A percentile compares a stretch with the other conserved stretches of the same genome.
phyloP scores from a whole-genome alignment of 352 stramenopile genomes.

The Phytopythium boreale region DNA sequence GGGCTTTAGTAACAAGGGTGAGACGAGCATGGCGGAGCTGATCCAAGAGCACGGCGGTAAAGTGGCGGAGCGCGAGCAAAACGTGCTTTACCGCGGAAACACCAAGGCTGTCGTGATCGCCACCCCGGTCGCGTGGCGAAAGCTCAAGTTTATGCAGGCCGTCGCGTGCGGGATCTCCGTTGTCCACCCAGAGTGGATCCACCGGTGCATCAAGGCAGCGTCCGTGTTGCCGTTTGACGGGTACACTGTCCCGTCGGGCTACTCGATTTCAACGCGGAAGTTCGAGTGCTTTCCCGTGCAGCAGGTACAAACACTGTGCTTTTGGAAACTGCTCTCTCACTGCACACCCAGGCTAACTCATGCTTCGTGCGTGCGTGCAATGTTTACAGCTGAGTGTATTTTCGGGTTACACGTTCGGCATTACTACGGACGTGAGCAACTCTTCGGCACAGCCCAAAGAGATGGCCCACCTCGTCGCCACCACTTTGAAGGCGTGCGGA shows the following conservation, averaged over 20 bases:
- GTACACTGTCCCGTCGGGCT: slow-evolving; percentile 67
- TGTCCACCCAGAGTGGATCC: slow-evolving; percentile 79
- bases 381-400: slow-evolving; percentile 55
- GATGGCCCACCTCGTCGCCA: slow-evolving; percentile 43
- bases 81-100: slow-evolving; percentile 46
- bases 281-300: slow-evolving; percentile 50
- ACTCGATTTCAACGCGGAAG: slow-evolving; percentile 55
- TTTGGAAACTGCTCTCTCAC: background rate
- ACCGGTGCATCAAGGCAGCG: slow-evolving; percentile 49
- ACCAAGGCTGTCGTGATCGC: slow-evolving; percentile 67
- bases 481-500: slow-evolving; percentile 62
- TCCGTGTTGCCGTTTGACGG: slow-evolving; percentile 60
- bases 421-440: slow-evolving; percentile 45
- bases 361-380: slow-evolving; percentile 3
- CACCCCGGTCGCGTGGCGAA: slow-evolving; percentile 70
- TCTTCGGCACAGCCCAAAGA: slow-evolving; percentile 28
- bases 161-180: slow-evolving; percentile 80
- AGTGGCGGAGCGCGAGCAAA: slow-evolving; percentile 41
- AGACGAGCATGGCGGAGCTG: slow-evolving; percentile 44
- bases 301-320: slow-evolving; percentile 20
- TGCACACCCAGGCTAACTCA: background rate
- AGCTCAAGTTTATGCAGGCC: slow-evolving; percentile 80
- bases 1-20: slow-evolving; percentile 52
- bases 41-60: slow-evolving; percentile 71
- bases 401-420: slow-evolving; percentile 53